phyloP scores from a whole-genome alignment of 495 filamentous ascomycete species.

The Tuber aestivum region DNA sequence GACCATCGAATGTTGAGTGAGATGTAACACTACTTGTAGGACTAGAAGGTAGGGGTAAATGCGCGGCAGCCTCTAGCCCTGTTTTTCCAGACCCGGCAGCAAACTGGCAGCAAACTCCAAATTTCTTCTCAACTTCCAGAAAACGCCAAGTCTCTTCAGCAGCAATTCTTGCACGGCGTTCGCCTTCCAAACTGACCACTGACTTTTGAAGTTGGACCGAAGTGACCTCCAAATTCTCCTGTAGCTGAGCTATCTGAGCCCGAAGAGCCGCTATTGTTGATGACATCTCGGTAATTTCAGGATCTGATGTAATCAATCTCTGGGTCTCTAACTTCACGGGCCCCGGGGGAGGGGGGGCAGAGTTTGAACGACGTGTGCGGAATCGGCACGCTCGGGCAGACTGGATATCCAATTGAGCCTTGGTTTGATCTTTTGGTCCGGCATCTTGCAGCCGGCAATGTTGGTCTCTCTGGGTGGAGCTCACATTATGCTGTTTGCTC shows the following conservation, averaged over 20 bases:
- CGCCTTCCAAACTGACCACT: constrained; percentile 22
- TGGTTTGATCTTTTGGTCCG: constrained; percentile 7
- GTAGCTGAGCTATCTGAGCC: constrained; percentile 29
- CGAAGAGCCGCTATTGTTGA: constrained; percentile 28
- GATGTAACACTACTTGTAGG: constrained; percentile 19
- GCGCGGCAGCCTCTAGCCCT: constrained; percentile 17
- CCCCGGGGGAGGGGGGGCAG: constrained; percentile 32
- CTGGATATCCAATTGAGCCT: neutral
- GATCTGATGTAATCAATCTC: neutral
- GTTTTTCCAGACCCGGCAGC: constrained; percentile 16
- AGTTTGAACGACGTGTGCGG: constrained; percentile 37
- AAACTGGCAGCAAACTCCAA: constrained; percentile 40
- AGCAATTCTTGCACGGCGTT: constrained; percentile 30
- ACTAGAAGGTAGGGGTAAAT: constrained; percentile 27
- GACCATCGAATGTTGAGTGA: constrained; percentile 8
- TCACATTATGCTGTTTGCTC: neutral
- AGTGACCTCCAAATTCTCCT: constrained; percentile 33
- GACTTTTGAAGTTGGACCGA: constrained; percentile 31
- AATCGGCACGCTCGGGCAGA: constrained; percentile 8
- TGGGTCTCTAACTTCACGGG: constrained; percentile 4
- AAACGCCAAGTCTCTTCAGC: constrained; percentile 39
- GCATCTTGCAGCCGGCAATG: constrained; percentile 4
- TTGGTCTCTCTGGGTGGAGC: neutral
- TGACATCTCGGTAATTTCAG: neutral
- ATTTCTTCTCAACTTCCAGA: constrained; percentile 39